Conservation (phyloP, 2,329 filamentous ascomycete genomes). For the Aspergillus sp. region DNA sequence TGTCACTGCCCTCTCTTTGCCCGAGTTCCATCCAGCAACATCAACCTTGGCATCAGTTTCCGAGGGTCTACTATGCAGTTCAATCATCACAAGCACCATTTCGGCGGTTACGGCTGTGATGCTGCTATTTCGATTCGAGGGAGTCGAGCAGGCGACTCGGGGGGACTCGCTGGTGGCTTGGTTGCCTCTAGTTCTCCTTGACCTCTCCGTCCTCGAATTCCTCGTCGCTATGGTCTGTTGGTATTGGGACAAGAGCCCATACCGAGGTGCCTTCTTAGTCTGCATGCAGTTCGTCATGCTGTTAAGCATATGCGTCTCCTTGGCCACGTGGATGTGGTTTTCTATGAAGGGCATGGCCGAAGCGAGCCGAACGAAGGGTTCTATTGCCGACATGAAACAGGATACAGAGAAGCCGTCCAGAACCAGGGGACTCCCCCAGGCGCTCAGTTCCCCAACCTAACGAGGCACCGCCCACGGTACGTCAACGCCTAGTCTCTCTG, state of each 20-base stretch:
- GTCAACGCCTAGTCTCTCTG: conserved; percentile 52
- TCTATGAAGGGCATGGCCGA: background rate
- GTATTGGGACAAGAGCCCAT: background rate
- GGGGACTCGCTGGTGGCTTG: background rate
- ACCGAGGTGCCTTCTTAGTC: background rate
- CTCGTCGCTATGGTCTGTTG: background rate
- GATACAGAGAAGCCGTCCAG: background rate
- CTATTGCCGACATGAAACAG: background rate
- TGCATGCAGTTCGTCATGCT: background rate
- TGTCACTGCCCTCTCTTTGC: background rate
- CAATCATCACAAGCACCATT: background rate
- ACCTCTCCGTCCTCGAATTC: background rate
- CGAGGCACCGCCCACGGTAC: conserved; percentile 29
- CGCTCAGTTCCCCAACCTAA: background rate
- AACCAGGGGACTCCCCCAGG: background rate
- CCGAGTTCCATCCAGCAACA: background rate
- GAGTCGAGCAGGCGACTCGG: background rate
- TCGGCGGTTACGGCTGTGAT: background rate
- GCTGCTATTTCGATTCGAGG: background rate
- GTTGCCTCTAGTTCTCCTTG: background rate
- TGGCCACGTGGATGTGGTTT: background rate
- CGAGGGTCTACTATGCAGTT: background rate
- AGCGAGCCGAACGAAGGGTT: background rate
- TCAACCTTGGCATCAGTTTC: background rate
- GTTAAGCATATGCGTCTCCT: background rate